Evolutionary conservation across 768 basidiomycete genomes (phyloP).

Genomic region (Lactarius evosmus): DNA sequence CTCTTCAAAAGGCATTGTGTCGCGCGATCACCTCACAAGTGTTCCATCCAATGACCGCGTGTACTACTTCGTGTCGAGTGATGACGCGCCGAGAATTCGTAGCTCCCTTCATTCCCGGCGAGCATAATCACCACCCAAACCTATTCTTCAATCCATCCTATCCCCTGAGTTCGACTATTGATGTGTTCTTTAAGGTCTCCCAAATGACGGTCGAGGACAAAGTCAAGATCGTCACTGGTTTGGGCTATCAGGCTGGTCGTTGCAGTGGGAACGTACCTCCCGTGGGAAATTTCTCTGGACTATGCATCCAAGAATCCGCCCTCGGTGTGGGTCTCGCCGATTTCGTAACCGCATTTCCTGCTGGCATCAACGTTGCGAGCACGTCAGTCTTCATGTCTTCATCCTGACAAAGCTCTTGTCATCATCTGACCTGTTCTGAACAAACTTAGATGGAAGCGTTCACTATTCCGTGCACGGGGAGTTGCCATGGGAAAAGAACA

Average conservation of each 20-base stretch:
- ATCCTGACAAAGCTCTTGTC: neutral
- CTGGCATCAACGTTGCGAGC: constrained; percentile 76
- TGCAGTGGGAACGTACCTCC: constrained; percentile 67
- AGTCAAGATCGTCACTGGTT: constrained; percentile 25
- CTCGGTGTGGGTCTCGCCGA: constrained; percentile 76
- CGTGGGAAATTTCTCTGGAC: constrained; percentile 55
- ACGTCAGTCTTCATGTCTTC: constrained; percentile 48
- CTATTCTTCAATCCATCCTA: neutral
- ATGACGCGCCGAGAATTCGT: neutral
- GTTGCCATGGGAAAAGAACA: constrained; percentile 80
- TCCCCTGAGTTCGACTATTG: neutral
- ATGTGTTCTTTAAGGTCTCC: constrained; percentile 5
- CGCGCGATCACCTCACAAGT: neutral
- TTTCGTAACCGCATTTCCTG: constrained; percentile 73
- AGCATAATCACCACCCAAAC: too few relatives aligned
- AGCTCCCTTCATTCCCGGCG: neutral
- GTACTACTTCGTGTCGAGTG: neutral
- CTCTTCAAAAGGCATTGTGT: neutral
- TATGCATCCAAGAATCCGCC: constrained; percentile 78
- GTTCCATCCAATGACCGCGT: too few relatives aligned
- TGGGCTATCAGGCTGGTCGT: constrained; percentile 54
- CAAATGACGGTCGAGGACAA: constrained; percentile 25
- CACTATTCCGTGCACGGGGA: constrained; percentile 73
- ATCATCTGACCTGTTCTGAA: constrained; percentile 4
- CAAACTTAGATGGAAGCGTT: constrained; percentile 61